Evolutionary conservation across 805 yeast species (phyloP).

Genomic region (Starmerella powellii): DNA sequence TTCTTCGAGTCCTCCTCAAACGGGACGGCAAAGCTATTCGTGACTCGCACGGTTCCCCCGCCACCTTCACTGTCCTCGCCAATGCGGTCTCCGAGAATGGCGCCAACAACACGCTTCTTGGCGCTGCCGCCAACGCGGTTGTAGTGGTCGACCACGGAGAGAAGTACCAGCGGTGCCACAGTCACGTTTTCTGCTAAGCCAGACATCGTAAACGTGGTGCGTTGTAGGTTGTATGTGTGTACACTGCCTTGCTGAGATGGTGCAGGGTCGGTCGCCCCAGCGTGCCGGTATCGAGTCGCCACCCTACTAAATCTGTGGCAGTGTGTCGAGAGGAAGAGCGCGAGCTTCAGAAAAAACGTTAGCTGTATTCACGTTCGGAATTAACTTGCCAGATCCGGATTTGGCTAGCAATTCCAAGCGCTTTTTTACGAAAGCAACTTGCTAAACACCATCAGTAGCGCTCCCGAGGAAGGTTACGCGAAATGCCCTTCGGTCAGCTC

Average conservation of each 20-base stretch:
- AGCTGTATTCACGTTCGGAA: too few relatives aligned
- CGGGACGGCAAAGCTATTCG: constrained; percentile 93
- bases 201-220: constrained; percentile 5
- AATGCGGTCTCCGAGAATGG: constrained; percentile 66
- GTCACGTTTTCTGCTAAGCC: constrained; percentile 44
- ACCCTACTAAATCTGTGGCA: too few relatives aligned
- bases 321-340: too few relatives aligned
- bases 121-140: constrained; percentile 67
- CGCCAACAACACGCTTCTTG: constrained; percentile 85
- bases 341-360: too few relatives aligned
- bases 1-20: constrained; percentile 93
- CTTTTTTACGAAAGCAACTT: too few relatives aligned
- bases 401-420: too few relatives aligned
- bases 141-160: constrained; percentile 91
- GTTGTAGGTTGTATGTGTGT: neutral
- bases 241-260: neutral
- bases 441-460: too few relatives aligned
- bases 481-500: constrained; percentile 55
- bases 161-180: constrained; percentile 88
- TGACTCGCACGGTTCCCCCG: constrained; percentile 47
- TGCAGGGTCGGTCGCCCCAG: too few relatives aligned
- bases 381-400: too few relatives aligned
- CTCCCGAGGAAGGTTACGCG: too few relatives aligned
- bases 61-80: constrained; percentile 3
- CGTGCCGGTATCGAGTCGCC: too few relatives aligned